Evolutionary conservation across 164 flowering plant species (phyloP), one percentile per base, ranked within the genome.

Genomic region (Nymphaea colorata): DNA sequence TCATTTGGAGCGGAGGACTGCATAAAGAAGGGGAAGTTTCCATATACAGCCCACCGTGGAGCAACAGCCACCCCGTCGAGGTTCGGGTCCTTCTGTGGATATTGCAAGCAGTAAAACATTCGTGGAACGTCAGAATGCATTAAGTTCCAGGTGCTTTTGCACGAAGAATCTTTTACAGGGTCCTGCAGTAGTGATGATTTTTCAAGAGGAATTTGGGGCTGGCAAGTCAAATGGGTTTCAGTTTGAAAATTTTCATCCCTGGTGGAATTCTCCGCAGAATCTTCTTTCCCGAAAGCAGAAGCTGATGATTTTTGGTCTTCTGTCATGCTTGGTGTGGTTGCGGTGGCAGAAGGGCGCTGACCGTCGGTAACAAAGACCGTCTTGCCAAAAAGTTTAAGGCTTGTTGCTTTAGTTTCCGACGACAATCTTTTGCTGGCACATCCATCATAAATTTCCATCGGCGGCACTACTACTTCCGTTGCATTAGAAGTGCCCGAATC

Each of bases 311-410:
- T 80, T 62, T 11, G 59, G 18, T 17, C 18, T 17, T 60, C 61
- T 61, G 61, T 59, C 36, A 25, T 25, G 36, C 36, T 25, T 25
- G 36, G 36, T n/a, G 36, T 61, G 41, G 8, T 16, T 2, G 61
- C 41, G 41, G 76, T 64, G 43, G 82, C 75, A 70, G 79, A 74
- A 43, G 78, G 77, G 60, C 71, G 72, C 47, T 70, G 72, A 65
- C 81, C 69, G 63, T 83, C 86, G 8, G 79, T 69, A 10, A 88
- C 78, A 41, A 81, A 41, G 14, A 86, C 77, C n/a, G 84, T 88
- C 70, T 73, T 81, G 10, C 91, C 95, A 74, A 89, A 89, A 16
- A 89, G 85, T 78, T 87, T 89, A 70, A 89, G 80, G 70, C 78
- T 74, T 41, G 68, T 75, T 0, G 72, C 68, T 3, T 85, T 71